Evolutionary conservation across 2,329 filamentous ascomycete species (phyloP).

Genomic region (Diaporthe vexans): DNA sequence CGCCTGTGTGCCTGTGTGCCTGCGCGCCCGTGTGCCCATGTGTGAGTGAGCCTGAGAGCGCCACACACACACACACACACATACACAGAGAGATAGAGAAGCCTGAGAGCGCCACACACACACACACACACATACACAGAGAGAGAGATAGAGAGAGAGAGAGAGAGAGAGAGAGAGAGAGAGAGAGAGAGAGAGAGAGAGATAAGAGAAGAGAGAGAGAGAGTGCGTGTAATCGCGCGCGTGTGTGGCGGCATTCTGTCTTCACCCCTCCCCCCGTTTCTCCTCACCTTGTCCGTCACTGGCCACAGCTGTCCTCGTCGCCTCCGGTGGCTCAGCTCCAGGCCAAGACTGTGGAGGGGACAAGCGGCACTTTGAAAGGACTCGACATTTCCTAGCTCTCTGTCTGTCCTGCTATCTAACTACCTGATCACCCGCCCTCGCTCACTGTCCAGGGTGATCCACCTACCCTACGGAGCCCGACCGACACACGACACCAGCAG

Average conservation of each 20-base stretch:
- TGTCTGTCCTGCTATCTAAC: conserved; percentile 11
- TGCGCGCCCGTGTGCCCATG: background rate
- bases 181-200: no score
- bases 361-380: conserved; percentile 1
- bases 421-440: conserved; percentile 1
- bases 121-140: no score
- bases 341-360: conserved; percentile 32
- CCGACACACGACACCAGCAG: conserved; percentile 34
- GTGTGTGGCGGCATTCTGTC: conserved; percentile 20
- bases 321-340: conserved; percentile 33
- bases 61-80: no score
- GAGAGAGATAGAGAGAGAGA: no score
- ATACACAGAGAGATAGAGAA: no score
- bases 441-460: conserved; percentile 10
- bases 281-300: conserved; percentile 15
- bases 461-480: conserved; percentile 5
- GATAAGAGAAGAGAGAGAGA: background rate
- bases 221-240: conserved; percentile 12
- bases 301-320: conserved; percentile 7
- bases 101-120: no score
- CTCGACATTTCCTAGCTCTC: conserved; percentile 6
- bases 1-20: background rate
- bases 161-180: no score
- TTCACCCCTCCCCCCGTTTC: conserved; percentile 29
- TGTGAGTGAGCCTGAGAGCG: background rate